Percentiles rank a stretch among this genome's conserved stretches.
These are phyloP conservation scores for Flaveria linearis DNA, from an alignment of 129 eudicot species.

Conservation along the genomic window DNA sequence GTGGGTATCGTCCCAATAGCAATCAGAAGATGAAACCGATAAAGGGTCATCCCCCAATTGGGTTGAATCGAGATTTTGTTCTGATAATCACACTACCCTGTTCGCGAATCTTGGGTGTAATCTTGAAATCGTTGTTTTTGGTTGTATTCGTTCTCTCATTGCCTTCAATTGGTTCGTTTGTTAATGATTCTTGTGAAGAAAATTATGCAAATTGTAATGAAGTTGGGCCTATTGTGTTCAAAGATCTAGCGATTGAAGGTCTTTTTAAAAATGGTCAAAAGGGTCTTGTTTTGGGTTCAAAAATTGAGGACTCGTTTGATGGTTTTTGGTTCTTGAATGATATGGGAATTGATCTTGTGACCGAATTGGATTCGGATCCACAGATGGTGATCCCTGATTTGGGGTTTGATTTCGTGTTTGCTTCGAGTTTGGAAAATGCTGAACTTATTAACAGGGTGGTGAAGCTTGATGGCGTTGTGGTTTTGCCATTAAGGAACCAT, in stretches of 20 bases:
- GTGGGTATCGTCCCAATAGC: conserved; percentile 29
- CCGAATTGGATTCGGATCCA: conserved; percentile 30
- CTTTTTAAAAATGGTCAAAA: conserved; percentile 46
- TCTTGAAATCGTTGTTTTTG: conserved; percentile 55
- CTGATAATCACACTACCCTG: conserved; percentile 51
- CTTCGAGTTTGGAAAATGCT: conserved; percentile 27
- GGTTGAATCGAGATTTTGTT: conserved; percentile 22
- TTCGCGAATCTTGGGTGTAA: conserved; percentile 42
- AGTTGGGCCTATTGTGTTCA: conserved; percentile 36
- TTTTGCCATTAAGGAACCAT: conserved; percentile 34
- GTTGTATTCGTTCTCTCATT: conserved; percentile 48
- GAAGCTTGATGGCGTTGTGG: conserved; percentile 48
- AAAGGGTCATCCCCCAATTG: too few relatives aligned
- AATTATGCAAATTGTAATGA: conserved; percentile 13
- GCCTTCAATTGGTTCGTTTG: conserved; percentile 48
- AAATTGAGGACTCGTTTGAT: conserved; percentile 26
- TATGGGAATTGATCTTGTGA: conserved; percentile 42
- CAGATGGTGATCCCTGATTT: conserved; percentile 25
- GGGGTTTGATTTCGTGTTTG: conserved; percentile 54
- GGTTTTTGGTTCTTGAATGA: conserved; percentile 42
- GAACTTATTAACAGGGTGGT: conserved; percentile 37
- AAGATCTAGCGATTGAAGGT: conserved; percentile 53
- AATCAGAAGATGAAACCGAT: neutral
- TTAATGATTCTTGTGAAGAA: neutral
- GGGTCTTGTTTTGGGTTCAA: conserved; percentile 46